A percentile compares a stretch with the other conserved stretches of the same genome.
phyloP scores from a whole-genome alignment of 2,329 filamentous ascomycete genomes.

The Cladosporium colombiae region DNA sequence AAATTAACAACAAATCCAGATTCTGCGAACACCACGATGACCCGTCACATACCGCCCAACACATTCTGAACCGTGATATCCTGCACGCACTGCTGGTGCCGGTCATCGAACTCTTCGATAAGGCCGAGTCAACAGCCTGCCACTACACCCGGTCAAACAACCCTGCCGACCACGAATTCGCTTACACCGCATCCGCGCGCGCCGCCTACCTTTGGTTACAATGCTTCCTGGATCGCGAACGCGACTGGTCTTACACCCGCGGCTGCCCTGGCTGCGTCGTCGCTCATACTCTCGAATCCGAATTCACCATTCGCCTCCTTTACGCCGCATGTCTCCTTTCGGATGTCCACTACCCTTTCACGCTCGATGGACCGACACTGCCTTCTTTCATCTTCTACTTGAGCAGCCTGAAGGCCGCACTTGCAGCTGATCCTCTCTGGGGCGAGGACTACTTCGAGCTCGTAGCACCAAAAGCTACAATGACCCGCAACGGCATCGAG shows the following conservation, averaged over 20 bases:
- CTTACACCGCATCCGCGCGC: conserved; percentile 58
- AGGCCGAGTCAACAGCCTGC: conserved; percentile 55
- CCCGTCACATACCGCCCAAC: not conserved
- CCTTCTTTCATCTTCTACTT: conserved; percentile 45
- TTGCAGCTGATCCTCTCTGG: conserved; percentile 47
- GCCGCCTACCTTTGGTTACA: conserved; percentile 61
- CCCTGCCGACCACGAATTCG: conserved; percentile 57
- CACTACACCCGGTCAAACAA: conserved; percentile 50
- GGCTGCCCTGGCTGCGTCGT: conserved; percentile 57
- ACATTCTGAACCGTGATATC: conserved; percentile 57
- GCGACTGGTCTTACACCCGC: conserved; percentile 57
- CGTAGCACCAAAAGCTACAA: conserved; percentile 46
- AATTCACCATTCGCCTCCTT: conserved; percentile 49
- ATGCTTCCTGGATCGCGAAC: conserved; percentile 59
- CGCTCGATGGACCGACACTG: conserved; percentile 36
- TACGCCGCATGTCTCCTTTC: conserved; percentile 52
- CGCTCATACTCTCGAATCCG: conserved; percentile 47
- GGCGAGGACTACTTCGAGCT: conserved; percentile 46
- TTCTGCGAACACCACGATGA: conserved; percentile 46
- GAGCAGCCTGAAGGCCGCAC: conserved; percentile 44
- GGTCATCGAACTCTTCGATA: conserved; percentile 57
- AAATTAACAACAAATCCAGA: conserved; percentile 47
- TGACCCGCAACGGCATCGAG: conserved; percentile 47
- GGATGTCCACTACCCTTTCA: conserved; percentile 41
- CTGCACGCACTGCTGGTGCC: conserved; percentile 61